Evolutionary conservation across 345 rosid species (phyloP), one percentile per base, ranked within the genome.

Genomic region (Pistacia atlantica): DNA sequence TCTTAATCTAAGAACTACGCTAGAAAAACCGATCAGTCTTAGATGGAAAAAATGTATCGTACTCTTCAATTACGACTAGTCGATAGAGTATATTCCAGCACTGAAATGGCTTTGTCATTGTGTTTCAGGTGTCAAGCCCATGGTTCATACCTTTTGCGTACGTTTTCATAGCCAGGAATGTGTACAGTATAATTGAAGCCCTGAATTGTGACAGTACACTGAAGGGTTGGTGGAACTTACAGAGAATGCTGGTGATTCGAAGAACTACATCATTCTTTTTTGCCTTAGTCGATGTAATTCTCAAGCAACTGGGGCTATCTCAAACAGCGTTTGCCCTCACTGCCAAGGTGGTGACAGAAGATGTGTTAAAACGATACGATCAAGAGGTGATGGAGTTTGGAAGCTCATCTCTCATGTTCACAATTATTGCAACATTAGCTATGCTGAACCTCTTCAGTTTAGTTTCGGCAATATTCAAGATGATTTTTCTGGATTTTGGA

Each of bases 301-400:
- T 74, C n/a, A 78, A 75, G 42, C 76, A 37, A 74, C 2, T 83
- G 18, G 91, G 91, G 55, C 61, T 86, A 1, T 75, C 83, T 3
- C 66, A 81, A n/a, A 63, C 86, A 38, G 58, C 68, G 8, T 88
- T 88, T 33, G 58, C 65, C 22, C n/a, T 88, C 42, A 88, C 88
- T 0, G 56, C 79, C 0, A 88, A 88, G 75, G 81, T 80, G 14
- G 82, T 52, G 12, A 69, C 82, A 3, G 83, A 83, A 0, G 91
- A 88, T 42, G 85, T 81, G 8, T 35, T 61, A 16, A 64, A 74
- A 56, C 78, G 85, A 76, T 86, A 86, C 17, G 72, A 76, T 11
- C 61, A 78, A 66, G 87, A 84, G 76, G 48, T 84, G 16, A 77
- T 86, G 79, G 91, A 86, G 58, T 88, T 88, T 11, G 86, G 84